phyloP scores from a whole-genome alignment of 169 alveolate species.

The Eimeria falciformis region DNA sequence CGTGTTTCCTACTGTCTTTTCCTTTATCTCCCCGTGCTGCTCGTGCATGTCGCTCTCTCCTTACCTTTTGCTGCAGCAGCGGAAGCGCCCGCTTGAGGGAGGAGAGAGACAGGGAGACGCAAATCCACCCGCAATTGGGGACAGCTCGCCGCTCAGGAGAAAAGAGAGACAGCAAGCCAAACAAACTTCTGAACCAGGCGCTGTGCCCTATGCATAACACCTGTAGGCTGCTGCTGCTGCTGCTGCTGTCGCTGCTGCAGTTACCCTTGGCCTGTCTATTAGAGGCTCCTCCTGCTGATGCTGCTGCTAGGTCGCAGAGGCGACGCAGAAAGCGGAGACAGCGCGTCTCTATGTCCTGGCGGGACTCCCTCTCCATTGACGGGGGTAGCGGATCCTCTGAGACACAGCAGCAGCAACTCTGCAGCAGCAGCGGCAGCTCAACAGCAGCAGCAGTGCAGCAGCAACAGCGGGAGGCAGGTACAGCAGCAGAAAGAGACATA shows the following conservation, averaged over 20 bases:
- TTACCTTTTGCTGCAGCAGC: neutral
- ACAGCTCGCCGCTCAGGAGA: neutral
- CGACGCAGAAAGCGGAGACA: constrained; percentile 18
- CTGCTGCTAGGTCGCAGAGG: neutral
- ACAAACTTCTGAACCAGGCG: neutral
- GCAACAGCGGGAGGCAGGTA: too few relatives aligned
- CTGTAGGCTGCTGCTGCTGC: neutral
- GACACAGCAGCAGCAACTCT: neutral
- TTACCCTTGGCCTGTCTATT: too few relatives aligned
- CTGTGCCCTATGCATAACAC: neutral
- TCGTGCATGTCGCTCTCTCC: too few relatives aligned
- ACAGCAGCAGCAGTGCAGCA: too few relatives aligned
- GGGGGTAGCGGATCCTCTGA: constrained; percentile 17
- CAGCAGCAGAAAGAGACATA: too few relatives aligned
- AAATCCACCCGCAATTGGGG: constrained; percentile 9
- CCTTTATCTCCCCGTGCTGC: too few relatives aligned
- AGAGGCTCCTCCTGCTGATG: neutral
- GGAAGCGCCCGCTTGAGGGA: neutral
- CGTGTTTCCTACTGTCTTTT: too few relatives aligned
- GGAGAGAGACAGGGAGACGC: neutral
- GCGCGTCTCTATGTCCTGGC: constrained; percentile 13
- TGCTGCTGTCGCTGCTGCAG: constrained; percentile 1
- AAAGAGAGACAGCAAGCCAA: neutral
- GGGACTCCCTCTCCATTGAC: neutral
- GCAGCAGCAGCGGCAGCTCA: constrained; percentile 26